Base-by-base conservation (phyloP, 306 rosid species). In the Glycine tomentella region DNA sequence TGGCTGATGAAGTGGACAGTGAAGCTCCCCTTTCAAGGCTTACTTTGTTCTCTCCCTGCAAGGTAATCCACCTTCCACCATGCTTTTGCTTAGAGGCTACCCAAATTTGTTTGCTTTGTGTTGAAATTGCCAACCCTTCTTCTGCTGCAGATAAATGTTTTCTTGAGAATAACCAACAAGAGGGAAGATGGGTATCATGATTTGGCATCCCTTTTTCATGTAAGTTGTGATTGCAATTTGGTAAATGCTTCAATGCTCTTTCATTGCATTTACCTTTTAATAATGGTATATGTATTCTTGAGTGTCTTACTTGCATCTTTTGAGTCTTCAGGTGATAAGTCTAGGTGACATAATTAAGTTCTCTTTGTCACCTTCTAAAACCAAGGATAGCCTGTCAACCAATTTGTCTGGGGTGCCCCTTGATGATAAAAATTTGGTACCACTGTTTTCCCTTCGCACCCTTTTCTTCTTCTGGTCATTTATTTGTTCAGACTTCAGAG, bases 141-240 rank as follows among this genome's bases (percentile, higher is more conserved):
- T 64, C 9, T 80, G 81, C 3, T 83, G 56, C 84, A 89, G 93
- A 88, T 88, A 55, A 95, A 95, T 88, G 92, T 95, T 85, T 95
- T 95, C 85, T 81, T 95, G 88, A 91, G 98, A 86, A 93, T 95
- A 83, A 95, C 97, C 56, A 83, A 84, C 88, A 95, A 91, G 85
- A 91, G 99, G 88, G 90, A 87, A 84, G 99, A 95, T 87, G 99
- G 99, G 72, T 95, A 85, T 86, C 99, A 95, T 89, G 98, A 93
- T 88, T 91, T 95, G 90, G 99, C 99, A 34, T 95, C 99, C 56
- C 89, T 95, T 42, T 95, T 95, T 83, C 99, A 95, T 79, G 99
- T 95, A 88, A 88, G 97, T 84, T 68, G 56, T 36, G 6, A 80
- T 68, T 40, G 2, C 62, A 62, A 9, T 63, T 69, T 61, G 36